These are phyloP conservation scores for Rhizopogon vulgaris DNA, from an alignment of 768 basidiomycete genomes.

Conservation along the genomic window DNA sequence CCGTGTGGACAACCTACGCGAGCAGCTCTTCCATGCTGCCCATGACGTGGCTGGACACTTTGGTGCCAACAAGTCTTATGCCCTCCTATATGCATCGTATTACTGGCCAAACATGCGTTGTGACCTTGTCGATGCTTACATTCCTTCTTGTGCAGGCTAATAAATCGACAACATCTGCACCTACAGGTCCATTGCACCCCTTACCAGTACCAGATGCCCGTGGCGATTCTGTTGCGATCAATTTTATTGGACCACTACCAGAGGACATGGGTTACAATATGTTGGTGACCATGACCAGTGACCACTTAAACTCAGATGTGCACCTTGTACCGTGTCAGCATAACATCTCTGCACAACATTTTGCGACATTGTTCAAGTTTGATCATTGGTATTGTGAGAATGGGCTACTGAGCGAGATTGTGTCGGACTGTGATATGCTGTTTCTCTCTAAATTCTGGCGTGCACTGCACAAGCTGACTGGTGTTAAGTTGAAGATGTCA, in stretches of 20 bases:
- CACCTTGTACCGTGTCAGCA: slow-evolving; percentile 2
- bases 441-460: slow-evolving; percentile 29
- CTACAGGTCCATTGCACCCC: slow-evolving; percentile 12
- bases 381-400: slow-evolving; percentile 26
- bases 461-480: slow-evolving; percentile 11
- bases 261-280: slow-evolving; percentile 23
- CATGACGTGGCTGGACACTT: too few species aligned
- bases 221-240: slow-evolving; percentile 18
- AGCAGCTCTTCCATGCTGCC: too few species aligned
- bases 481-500: slow-evolving; percentile 26
- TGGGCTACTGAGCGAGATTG: slow-evolving; percentile 24
- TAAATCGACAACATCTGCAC: slow-evolving; percentile 15
- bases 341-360: slow-evolving; percentile 9
- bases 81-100: slow-evolving; percentile 14
- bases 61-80: too few species aligned
- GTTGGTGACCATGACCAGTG: slow-evolving; percentile 21
- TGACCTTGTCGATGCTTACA: slow-evolving; percentile 23
- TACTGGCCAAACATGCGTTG: slow-evolving; percentile 28
- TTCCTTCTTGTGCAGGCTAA: slow-evolving; percentile 21
- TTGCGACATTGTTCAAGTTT: slow-evolving; percentile 21
- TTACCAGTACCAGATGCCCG: slow-evolving; percentile 16
- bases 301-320: slow-evolving; percentile 18
- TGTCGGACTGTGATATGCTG: slow-evolving; percentile 27
- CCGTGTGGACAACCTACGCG: too few species aligned
- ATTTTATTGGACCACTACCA: slow-evolving; percentile 31